These are phyloP conservation scores for Fagopyrum esculentum DNA, from an alignment of 148 eudicot species.

Conservation along the genomic window DNA sequence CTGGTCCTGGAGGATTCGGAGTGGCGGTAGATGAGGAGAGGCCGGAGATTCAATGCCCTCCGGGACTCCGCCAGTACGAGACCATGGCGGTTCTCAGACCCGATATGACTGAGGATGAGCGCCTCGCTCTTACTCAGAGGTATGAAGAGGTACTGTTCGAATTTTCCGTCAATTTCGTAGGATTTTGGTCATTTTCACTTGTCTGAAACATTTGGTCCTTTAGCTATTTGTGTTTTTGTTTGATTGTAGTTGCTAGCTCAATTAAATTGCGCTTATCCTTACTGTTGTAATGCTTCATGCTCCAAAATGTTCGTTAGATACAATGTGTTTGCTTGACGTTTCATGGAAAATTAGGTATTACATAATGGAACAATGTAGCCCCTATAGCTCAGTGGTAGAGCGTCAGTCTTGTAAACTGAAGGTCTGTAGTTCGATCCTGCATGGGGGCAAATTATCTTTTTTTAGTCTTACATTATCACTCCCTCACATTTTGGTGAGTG, in stretches of 20 bases:
- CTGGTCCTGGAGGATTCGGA: conserved; percentile 25
- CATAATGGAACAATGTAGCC: conserved; percentile 11
- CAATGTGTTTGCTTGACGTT: background rate
- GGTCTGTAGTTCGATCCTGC: conserved; percentile 58
- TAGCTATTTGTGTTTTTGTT: background rate
- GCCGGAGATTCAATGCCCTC: conserved; percentile 79
- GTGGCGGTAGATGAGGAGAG: conserved; percentile 35
- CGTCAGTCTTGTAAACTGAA: conserved; percentile 57
- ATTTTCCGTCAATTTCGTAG: background rate
- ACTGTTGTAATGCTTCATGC: background rate
- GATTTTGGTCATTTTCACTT: background rate
- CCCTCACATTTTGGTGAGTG: too few species aligned
- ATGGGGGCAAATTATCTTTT: conserved; percentile 23
- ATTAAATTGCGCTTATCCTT: background rate
- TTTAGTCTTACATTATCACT: background rate
- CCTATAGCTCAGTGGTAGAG: conserved; percentile 60
- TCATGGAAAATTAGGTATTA: background rate
- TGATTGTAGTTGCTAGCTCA: background rate
- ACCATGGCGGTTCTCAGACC: conserved; percentile 85
- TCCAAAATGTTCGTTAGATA: background rate
- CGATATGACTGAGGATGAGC: conserved; percentile 92
- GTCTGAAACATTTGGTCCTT: background rate
- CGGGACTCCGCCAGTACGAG: conserved; percentile 83
- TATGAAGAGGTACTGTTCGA: conserved; percentile 64
- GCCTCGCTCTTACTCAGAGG: conserved; percentile 71